Percentiles rank a stretch among this genome's conserved stretches.
phyloP scores from a whole-genome alignment of 257 asterid genomes.

The Nicotiana undulata region DNA sequence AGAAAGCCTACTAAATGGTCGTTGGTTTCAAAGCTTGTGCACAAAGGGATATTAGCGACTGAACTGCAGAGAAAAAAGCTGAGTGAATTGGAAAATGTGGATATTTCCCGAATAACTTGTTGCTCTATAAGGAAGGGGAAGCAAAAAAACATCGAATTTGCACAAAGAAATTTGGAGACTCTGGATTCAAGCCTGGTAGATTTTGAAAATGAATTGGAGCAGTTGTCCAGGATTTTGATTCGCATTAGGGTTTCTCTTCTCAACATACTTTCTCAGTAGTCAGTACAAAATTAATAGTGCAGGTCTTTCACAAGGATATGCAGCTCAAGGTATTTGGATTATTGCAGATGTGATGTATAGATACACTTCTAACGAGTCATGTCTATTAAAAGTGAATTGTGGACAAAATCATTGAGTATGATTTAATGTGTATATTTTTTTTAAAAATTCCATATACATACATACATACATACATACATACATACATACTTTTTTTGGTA shows the following conservation, averaged over 20 bases:
- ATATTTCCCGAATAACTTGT: conserved; percentile 8
- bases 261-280: conserved; percentile 7
- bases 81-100: conserved; percentile 21
- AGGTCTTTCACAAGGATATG: no score
- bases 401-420: no score
- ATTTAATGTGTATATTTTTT: no score
- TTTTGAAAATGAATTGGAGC: conserved; percentile 19
- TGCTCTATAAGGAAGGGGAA: background rate
- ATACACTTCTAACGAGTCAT: no score
- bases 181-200: conserved; percentile 10
- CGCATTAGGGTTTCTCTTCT: conserved; percentile 22
- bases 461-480: no score
- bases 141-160: conserved; percentile 9
- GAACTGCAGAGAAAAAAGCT: background rate
- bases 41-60: conserved; percentile 5
- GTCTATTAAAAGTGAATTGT: no score
- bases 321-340: no score
- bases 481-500: no score
- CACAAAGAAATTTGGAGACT: conserved; percentile 16
- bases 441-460: no score
- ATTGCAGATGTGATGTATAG: no score
- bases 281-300: no score
- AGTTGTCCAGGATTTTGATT: conserved; percentile 19
- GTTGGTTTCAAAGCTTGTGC: conserved; percentile 23
- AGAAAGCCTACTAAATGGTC: conserved; percentile 16